These are phyloP conservation scores for Ehretia macrophylla DNA, from an alignment of 257 asterid genomes.

Conservation along the genomic window DNA sequence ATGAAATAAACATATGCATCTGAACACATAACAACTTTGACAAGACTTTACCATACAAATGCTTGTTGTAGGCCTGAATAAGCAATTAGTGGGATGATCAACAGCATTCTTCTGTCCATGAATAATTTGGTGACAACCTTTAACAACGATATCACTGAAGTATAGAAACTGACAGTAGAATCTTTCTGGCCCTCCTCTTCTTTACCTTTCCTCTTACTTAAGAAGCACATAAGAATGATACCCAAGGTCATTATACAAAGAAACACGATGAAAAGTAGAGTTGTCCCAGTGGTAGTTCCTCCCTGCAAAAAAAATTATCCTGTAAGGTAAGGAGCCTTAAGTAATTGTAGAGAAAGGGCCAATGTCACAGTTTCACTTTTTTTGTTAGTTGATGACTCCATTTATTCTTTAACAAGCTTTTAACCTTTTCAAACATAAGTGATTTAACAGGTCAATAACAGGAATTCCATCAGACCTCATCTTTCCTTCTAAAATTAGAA, in stretches of 20 bases:
- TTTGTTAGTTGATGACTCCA: too few relatives aligned
- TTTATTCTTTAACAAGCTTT: too few relatives aligned
- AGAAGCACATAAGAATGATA: constrained; percentile 75
- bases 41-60: constrained; percentile 77
- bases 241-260: constrained; percentile 74
- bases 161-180: constrained; percentile 38
- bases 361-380: background rate
- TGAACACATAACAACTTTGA: background rate
- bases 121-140: constrained; percentile 51
- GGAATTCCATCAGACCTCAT: too few relatives aligned
- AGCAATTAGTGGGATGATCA: constrained; percentile 86
- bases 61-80: constrained; percentile 96
- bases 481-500: too few relatives aligned
- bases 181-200: constrained; percentile 44
- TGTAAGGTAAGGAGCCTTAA: background rate
- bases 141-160: constrained; percentile 55
- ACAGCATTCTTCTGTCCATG: constrained; percentile 61
- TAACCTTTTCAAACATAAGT: too few relatives aligned
- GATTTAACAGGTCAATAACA: too few relatives aligned
- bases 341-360: background rate
- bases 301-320: constrained; percentile 43
- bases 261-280: constrained; percentile 66
- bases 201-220: constrained; percentile 62
- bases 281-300: constrained; percentile 77
- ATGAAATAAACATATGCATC: background rate